Percentiles rank a stretch among this genome's conserved stretches.
Conservation (phyloP, 768 basidiomycete genomes). For the Suillus bovinus region DNA sequence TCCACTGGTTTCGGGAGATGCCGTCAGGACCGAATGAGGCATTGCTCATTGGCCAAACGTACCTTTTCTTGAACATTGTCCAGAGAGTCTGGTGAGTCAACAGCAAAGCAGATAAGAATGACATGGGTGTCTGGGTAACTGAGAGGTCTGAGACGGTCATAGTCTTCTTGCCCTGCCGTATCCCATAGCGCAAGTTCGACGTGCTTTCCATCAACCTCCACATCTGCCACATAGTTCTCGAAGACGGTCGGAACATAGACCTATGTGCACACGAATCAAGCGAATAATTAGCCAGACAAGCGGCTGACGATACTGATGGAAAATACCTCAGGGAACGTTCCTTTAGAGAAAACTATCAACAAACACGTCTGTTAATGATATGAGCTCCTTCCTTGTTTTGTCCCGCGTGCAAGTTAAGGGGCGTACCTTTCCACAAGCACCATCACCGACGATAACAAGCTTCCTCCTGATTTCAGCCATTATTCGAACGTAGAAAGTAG, state of each 20-base stretch:
- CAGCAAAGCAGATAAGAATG: constrained; percentile 98
- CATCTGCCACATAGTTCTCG: constrained; percentile 99
- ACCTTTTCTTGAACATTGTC: constrained; percentile 99
- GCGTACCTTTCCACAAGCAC: constrained; percentile 90
- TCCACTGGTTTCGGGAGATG: constrained; percentile 66
- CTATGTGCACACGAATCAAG: constrained; percentile 39
- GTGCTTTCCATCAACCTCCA: constrained; percentile 97
- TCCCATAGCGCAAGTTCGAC: constrained; percentile 99
- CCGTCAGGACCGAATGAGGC: constrained; percentile 11
- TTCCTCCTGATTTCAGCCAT: constrained; percentile 99
- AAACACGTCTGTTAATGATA: constrained; percentile 69
- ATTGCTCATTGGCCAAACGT: constrained; percentile 27
- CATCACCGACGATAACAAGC: constrained; percentile 98
- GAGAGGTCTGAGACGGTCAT: constrained; percentile 96
- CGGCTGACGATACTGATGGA: background rate
- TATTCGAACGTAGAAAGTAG: constrained; percentile 37
- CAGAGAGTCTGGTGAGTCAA: constrained; percentile 96
- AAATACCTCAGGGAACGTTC: constrained; percentile 90
- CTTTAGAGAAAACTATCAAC: constrained; percentile 95
- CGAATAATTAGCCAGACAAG: constrained; percentile 1
- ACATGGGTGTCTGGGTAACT: constrained; percentile 99
- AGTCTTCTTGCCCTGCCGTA: constrained; percentile 99
- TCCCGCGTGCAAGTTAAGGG: constrained; percentile 5
- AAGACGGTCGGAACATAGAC: constrained; percentile 99
- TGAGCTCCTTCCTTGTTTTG: constrained; percentile 18